Evolutionary conservation across 2,329 filamentous ascomycete species (phyloP).

Genomic region (Biscogniauxia marginata): DNA sequence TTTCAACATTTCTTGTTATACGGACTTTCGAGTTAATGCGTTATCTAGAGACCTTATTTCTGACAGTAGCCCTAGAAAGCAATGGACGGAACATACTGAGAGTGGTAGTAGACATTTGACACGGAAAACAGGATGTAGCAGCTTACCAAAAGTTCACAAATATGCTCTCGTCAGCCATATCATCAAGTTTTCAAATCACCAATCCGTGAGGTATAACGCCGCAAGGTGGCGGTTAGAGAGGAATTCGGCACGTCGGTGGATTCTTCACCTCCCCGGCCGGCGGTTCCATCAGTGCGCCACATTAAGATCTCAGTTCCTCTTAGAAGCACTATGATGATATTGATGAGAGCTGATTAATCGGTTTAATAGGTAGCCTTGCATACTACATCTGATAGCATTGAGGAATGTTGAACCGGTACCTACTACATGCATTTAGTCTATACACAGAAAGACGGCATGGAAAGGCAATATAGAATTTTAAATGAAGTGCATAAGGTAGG

Average conservation of each 20-base stretch:
- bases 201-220: not conserved
- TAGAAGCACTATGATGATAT: not conserved
- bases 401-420: not conserved
- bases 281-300: not conserved
- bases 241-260: not conserved
- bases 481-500: not conserved
- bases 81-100: too few relatives aligned
- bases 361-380: not conserved
- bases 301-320: not conserved
- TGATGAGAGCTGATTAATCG: not conserved
- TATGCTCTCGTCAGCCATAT: not conserved
- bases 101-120: too few relatives aligned
- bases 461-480: not conserved
- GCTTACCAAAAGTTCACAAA: too few relatives aligned
- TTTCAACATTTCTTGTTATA: too few relatives aligned
- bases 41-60: not conserved
- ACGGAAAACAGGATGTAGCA: too few relatives aligned
- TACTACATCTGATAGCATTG: not conserved
- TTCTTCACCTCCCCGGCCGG: not conserved
- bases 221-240: not conserved
- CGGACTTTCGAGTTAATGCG: too few relatives aligned
- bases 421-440: too few relatives aligned
- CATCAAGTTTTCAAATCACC: not conserved
- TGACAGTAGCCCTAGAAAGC: not conserved
- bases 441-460: not conserved